phyloP scores from a whole-genome alignment of 371 early-diverging fungal genomes.

The Chytridiales sp. region DNA sequence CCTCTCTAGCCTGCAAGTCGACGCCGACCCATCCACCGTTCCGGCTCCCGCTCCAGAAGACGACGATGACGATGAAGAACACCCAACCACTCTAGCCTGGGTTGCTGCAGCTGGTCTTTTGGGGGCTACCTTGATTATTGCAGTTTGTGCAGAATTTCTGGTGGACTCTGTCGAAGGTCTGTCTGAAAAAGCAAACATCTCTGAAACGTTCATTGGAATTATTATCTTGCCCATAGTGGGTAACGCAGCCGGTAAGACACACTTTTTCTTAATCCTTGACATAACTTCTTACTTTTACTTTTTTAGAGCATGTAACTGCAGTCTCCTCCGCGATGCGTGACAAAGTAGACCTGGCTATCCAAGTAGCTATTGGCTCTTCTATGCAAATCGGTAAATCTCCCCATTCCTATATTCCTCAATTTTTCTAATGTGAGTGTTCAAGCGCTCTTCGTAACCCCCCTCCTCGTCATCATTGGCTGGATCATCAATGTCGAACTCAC shows the following conservation, averaged over 20 bases:
- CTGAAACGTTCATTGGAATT: constrained; percentile 79
- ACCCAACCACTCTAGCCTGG: constrained; percentile 10
- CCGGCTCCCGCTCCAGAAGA: constrained; percentile 10
- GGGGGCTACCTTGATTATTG: constrained; percentile 53
- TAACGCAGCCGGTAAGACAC: constrained; percentile 46
- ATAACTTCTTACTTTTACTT: neutral
- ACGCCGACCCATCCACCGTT: neutral
- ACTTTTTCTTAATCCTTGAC: neutral
- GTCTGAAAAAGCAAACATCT: constrained; percentile 57
- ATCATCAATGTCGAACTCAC: constrained; percentile 67
- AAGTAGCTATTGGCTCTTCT: constrained; percentile 82
- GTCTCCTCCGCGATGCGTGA: constrained; percentile 63
- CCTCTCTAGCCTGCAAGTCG: constrained; percentile 7
- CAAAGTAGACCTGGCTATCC: constrained; percentile 85
- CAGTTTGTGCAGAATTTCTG: constrained; percentile 77
- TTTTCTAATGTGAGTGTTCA: neutral
- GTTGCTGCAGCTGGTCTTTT: constrained; percentile 27
- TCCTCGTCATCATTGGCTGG: constrained; percentile 88
- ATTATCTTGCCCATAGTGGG: constrained; percentile 84
- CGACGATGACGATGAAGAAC: constrained; percentile 48
- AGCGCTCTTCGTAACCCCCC: constrained; percentile 79
- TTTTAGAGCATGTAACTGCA: constrained; percentile 11
- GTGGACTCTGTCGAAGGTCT: constrained; percentile 76
- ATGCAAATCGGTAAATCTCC: constrained; percentile 70
- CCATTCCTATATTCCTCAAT: neutral